Conservation (phyloP, 768 basidiomycete genomes). For the Rhodotorula paludigena region DNA sequence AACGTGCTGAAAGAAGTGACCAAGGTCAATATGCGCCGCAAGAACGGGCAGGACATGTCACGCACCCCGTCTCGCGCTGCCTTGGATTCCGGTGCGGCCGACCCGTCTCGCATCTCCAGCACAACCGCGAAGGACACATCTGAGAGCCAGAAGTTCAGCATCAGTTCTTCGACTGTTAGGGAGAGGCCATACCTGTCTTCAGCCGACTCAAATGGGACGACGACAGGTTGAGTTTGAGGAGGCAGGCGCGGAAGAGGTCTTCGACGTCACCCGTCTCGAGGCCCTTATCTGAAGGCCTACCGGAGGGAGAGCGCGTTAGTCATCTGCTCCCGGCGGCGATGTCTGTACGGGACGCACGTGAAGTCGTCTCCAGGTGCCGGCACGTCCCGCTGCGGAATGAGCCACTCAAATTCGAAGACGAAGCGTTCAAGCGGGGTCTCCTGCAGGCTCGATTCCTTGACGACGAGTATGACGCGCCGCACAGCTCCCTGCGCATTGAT, state of each 20-base stretch:
- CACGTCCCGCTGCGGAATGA: conserved; percentile 44
- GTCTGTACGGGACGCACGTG: neutral
- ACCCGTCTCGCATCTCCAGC: conserved; percentile 35
- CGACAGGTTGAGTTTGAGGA: conserved; percentile 72
- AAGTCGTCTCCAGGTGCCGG: conserved; percentile 51
- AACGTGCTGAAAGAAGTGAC: neutral
- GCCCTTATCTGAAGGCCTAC: conserved; percentile 46
- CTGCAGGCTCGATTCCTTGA: conserved; percentile 63
- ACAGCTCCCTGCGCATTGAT: conserved; percentile 60
- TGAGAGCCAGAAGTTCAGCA: no score
- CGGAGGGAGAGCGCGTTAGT: neutral
- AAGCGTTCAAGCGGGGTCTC: conserved; percentile 82
- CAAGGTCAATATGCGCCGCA: accelerated
- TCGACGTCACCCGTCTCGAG: conserved; percentile 62
- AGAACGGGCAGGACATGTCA: neutral
- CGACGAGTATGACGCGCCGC: conserved; percentile 72
- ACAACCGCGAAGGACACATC: conserved; percentile 27
- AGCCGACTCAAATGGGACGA: conserved; percentile 60
- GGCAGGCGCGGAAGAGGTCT: conserved; percentile 74
- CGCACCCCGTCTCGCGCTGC: conserved; percentile 11
- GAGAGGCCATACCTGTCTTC: conserved; percentile 9
- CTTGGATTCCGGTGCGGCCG: conserved; percentile 13
- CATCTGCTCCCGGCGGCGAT: neutral
- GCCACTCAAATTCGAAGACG: conserved; percentile 76
- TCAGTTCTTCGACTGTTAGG: no score